Evolutionary conservation across 345 rosid species (phyloP), one percentile per base, ranked within the genome.

Genomic region (Durio zibethinus): DNA sequence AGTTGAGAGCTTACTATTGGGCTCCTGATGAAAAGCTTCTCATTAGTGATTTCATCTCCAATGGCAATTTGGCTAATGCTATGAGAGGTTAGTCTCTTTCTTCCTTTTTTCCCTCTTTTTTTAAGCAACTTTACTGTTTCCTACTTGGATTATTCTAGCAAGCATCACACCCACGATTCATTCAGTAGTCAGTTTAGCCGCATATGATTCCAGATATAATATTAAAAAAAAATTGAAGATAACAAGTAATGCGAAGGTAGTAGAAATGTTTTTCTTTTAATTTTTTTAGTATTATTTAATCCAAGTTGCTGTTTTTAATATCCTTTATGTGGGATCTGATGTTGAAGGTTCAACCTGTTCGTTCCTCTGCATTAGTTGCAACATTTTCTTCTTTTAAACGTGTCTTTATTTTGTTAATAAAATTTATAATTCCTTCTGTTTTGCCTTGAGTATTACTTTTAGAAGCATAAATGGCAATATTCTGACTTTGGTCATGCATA

Each of bases 11-110:
- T 76, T 96, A 96, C 77, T 96, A 96, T 76, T 96, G 99, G 99
- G 98, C 99, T 56, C 85, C 97, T 10, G 98, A 96, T 76, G 99
- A 96, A 83, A 96, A 96, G 85, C 97, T 96, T 20, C 89, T 96
- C 54, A 94, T 96, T 50, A 90, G 93, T 78, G 98, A 96, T 76
- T 96, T 91, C 53, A 87, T 96, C 81, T 88, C 93, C 73, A 92
- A 94, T 80, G 99, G 99, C 82, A 96, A 90, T 65, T 85, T 96
- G 82, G 92, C 94, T 27, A 87, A 78, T 52, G 98, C 97, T 68
- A 93, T 96, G n/a, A 79, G 85, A 90, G 98, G 99, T 90, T 20
- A 72, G 81, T 61, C 40, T 43, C 65, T 78, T 79, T 69, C 33
- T 63, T 18, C 0, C 7, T 38, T 40, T 29, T 66, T 5, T 29